A percentile compares a stretch with the other conserved stretches of the same genome.
Conservation (phyloP, 148 eudicot species). For the Talinum fruticosum region DNA sequence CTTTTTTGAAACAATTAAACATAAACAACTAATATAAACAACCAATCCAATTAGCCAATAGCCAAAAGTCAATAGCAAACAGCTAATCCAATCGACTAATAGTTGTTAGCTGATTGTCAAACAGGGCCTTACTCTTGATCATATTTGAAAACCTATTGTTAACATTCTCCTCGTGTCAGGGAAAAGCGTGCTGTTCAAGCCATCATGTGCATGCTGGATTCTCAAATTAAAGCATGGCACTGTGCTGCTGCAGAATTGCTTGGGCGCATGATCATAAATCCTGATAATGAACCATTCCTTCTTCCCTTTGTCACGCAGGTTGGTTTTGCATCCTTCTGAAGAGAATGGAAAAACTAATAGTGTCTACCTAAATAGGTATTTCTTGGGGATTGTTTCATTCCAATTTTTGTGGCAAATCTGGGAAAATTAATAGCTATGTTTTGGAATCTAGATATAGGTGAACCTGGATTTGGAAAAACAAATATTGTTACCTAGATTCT, state of each 20-base stretch:
- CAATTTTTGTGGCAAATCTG: too few species aligned
- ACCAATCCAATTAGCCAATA: too few species aligned
- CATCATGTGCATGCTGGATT: slow-evolving; percentile 76
- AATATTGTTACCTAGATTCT: not conserved
- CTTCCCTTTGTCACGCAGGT: slow-evolving; percentile 88
- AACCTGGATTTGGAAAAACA: too few species aligned
- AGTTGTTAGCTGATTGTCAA: too few species aligned
- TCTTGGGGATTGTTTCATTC: not conserved
- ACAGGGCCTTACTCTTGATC: not conserved
- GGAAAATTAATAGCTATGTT: too few species aligned
- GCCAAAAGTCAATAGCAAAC: too few species aligned
- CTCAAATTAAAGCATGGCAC: slow-evolving; percentile 79
- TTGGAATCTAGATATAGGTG: too few species aligned
- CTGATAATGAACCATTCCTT: slow-evolving; percentile 91
- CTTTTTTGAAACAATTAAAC: too few species aligned
- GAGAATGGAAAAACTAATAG: too few species aligned
- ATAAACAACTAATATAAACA: too few species aligned
- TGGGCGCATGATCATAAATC: slow-evolving; percentile 84
- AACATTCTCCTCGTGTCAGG: slow-evolving; percentile 31
- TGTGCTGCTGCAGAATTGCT: slow-evolving; percentile 94
- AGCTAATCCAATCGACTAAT: too few species aligned
- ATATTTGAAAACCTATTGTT: not conserved
- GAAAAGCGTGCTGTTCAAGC: slow-evolving; percentile 89
- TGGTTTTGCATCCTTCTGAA: slow-evolving; percentile 3
- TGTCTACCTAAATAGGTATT: not conserved